A percentile compares a stretch with the other conserved stretches of the same genome.
These are phyloP conservation scores for Arthrobotrys sinensis DNA, from an alignment of 2,329 filamentous ascomycete species.

Conservation along the genomic window DNA sequence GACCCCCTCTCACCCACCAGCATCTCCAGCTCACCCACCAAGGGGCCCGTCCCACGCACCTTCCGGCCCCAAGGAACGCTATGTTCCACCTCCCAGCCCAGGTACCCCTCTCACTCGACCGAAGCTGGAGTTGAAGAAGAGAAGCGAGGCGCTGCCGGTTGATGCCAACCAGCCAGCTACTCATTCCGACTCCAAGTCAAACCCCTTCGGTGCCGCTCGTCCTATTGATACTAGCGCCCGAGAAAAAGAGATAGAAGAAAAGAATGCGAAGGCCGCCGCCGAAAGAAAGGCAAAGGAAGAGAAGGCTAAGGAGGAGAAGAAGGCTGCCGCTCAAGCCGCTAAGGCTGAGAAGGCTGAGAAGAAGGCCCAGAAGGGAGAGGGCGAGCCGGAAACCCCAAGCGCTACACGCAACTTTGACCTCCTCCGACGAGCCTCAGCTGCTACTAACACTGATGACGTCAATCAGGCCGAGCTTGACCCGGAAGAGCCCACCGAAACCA, in stretches of 20 bases:
- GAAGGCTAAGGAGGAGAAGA: slow-evolving; percentile 74
- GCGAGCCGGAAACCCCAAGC: slow-evolving; percentile 66
- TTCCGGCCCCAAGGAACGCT: slow-evolving; percentile 74
- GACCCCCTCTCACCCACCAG: slow-evolving; percentile 64
- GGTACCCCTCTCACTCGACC: slow-evolving; percentile 78
- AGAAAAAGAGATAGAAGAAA: slow-evolving; percentile 92
- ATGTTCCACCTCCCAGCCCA: slow-evolving; percentile 69
- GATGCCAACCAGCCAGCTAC: slow-evolving; percentile 70
- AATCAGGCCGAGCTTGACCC: slow-evolving; percentile 66
- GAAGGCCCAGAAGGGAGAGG: slow-evolving; percentile 68
- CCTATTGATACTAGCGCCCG: slow-evolving; percentile 93
- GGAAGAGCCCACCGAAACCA: slow-evolving; percentile 58
- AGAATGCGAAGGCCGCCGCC: slow-evolving; percentile 86
- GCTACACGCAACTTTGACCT: slow-evolving; percentile 72
- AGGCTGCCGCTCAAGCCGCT: slow-evolving; percentile 77
- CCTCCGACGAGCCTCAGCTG: slow-evolving; percentile 70
- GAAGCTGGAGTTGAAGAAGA: slow-evolving; percentile 88
- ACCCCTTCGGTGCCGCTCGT: slow-evolving; percentile 91
- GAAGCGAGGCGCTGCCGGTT: slow-evolving; percentile 75
- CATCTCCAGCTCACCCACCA: slow-evolving; percentile 68
- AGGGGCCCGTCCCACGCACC: slow-evolving; percentile 69
- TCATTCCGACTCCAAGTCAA: slow-evolving; percentile 82
- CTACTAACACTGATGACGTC: slow-evolving; percentile 70
- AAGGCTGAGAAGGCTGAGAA: slow-evolving; percentile 74
- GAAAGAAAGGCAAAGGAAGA: slow-evolving; percentile 82